These are phyloP conservation scores for Pseudopyricularia javanii DNA, from an alignment of 2,329 filamentous ascomycete species.

Conservation along the genomic window DNA sequence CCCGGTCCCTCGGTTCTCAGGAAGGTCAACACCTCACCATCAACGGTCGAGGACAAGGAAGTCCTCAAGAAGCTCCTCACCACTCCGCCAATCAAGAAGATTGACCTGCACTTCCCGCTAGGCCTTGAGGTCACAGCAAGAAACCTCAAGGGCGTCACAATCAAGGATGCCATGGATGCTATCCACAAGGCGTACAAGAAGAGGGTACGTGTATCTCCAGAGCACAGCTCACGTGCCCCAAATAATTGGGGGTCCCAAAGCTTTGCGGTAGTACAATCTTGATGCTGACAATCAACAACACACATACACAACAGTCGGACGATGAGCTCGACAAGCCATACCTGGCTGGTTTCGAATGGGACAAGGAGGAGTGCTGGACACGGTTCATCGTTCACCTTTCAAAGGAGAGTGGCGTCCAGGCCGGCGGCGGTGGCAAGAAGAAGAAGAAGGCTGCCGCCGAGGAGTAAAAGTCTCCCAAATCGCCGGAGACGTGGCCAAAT, in stretches of 20 bases:
- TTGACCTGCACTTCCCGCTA: conserved; percentile 83
- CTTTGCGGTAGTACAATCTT: no score
- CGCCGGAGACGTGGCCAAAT: no score
- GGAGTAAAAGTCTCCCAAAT: conserved; percentile 17
- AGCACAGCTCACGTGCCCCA: neutral
- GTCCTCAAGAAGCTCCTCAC: conserved; percentile 72
- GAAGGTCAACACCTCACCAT: conserved; percentile 86
- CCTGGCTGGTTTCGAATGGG: conserved; percentile 93
- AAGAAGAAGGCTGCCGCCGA: conserved; percentile 33
- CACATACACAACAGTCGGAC: conserved; percentile 50
- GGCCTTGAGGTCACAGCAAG: conserved; percentile 80
- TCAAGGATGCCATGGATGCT: conserved; percentile 91
- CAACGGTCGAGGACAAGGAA: conserved; percentile 68
- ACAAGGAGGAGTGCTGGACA: conserved; percentile 84
- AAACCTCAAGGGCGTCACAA: conserved; percentile 88
- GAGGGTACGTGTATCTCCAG: conserved; percentile 48
- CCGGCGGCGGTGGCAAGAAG: conserved; percentile 52
- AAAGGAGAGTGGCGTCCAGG: conserved; percentile 39
- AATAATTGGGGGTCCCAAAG: neutral
- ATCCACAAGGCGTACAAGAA: conserved; percentile 97
- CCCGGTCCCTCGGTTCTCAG: conserved; percentile 28
- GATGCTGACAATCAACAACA: conserved; percentile 6
- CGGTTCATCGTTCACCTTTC: conserved; percentile 77
- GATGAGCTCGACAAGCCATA: conserved; percentile 82
- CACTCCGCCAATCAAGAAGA: conserved; percentile 78